A percentile compares a stretch with the other conserved stretches of the same genome.
Evolutionary conservation across 2,329 filamentous ascomycete genomes (phyloP).

Genomic region (Didymella keratinophila): DNA sequence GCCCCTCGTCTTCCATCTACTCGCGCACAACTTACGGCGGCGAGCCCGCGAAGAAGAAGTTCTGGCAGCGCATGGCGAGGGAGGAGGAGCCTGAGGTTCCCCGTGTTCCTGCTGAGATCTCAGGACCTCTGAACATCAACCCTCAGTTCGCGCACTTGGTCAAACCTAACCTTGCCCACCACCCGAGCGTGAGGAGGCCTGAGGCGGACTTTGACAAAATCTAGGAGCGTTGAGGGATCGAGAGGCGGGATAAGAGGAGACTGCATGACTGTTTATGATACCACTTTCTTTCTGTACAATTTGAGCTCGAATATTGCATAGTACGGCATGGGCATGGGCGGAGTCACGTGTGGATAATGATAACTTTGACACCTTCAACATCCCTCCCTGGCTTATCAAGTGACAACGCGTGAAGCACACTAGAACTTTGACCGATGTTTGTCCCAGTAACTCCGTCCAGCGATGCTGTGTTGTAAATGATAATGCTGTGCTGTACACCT

Average conservation of each 20-base stretch:
- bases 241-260: neutral
- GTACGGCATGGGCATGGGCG: neutral
- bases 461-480: constrained; percentile 15
- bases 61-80: constrained; percentile 42
- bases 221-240: constrained; percentile 12
- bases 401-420: neutral
- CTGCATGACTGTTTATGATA: constrained; percentile 40
- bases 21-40: constrained; percentile 44
- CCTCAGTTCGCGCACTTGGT: constrained; percentile 63
- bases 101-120: constrained; percentile 62
- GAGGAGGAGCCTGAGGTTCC: constrained; percentile 52
- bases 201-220: constrained; percentile 44
- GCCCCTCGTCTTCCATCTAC: constrained; percentile 45
- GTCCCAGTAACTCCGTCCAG: neutral
- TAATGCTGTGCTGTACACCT: constrained; percentile 22
- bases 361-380: constrained; percentile 3
- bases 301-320: constrained; percentile 7
- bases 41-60: constrained; percentile 40
- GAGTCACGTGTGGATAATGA: constrained; percentile 18
- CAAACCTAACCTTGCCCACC: constrained; percentile 64
- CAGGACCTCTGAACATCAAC: constrained; percentile 62
- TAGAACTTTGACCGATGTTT: neutral
- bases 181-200: constrained; percentile 53
- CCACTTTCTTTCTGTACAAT: constrained; percentile 36
- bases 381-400: neutral